Evolutionary conservation across 495 filamentous ascomycete species (phyloP), one percentile per base, ranked within the genome.

Genomic region (Talaromyces wortmannii): DNA sequence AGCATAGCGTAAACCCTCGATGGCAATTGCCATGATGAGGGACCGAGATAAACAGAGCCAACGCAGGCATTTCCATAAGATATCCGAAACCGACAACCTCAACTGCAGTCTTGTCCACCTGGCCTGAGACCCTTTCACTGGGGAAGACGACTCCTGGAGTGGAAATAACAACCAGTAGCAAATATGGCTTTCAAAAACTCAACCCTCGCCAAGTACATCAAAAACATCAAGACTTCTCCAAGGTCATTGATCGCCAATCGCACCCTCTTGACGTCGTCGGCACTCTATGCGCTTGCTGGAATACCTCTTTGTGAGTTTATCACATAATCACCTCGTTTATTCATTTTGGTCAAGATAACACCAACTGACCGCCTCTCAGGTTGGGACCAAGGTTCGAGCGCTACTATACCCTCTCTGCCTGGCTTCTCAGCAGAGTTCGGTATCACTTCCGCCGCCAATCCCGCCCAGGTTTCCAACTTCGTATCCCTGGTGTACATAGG

Each of bases 401-500:
- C 59, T 13, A 48, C 52, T 4, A 31, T 61, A 5, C 44, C 60
- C 13, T 59, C 60, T 18, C 54, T 62, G 2, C 30, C 53, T 10
- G 33, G 60, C 4, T 62, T 62, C 31, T 23, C 53, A 11, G 6
- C 51, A 45, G 53, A 62, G 16, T 62, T 62, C n/a, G 40, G 46
- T 18, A 59, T 62, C 17, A 55, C 45, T 3, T 52, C 56, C 17
- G 57, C 46, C 18, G 57, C 57, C 30, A 32, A 49, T 23, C 46
- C 57, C 4, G 59, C 31, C 10, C 45, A 31, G 12, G 31, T 50
- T 12, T 53, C 51, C n/a, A 64, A 61, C 42, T 44, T 64, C 36
- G 53, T 61, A 44, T 61, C 59, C n/a, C 36, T 64, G 6, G 62
- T 64, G 3, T 43, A 61, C 49, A 29, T 64, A 6, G 62, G 62